Evolutionary conservation across 2,329 filamentous ascomycete genomes (phyloP), one percentile per base, ranked within the genome.

Genomic region (Aspergillus uvarum): DNA sequence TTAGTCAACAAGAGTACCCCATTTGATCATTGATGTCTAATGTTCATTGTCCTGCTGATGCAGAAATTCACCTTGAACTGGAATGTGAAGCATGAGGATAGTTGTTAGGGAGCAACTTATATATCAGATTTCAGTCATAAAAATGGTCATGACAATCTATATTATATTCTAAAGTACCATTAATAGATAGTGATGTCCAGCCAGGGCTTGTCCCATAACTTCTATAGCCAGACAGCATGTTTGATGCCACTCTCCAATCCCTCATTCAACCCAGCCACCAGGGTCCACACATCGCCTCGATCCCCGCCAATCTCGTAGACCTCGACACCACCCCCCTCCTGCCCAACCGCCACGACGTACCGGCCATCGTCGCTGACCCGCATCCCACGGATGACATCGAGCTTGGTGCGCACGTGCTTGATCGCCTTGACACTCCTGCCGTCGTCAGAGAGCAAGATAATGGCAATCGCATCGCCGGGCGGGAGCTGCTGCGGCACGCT

Each of bases 341-440:
- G 51, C 7, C 51, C 51, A 4, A 26, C 51, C 35, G 44, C 51
- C 12, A 54, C 51, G 4, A 47, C 35, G 16, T 54, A 54, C 21
- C 32, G 44, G 31, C 51, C 51, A n/a, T 54, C 51, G 19, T 54
- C 51, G n/a, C 29, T 54, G 51, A 54, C 19, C 29, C 51, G 51
- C 51, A 54, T 54, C 11, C 51, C 51, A 38, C 51, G 51, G 51
- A 54, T 54, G 32, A 54, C 51, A 44, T 54, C 51, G 12, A 54
- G n/a, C 11, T 35, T 35, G 2, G 51, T 54, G 10, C 51, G 51
- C 14, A 54, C 31, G 2, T 54, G 51, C 31, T 26, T 54, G 16
- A 47, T 44, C 5, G 19, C 16, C 8, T 21, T 24, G 22, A 47
- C 35, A 16, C 14, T 47, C 32, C 32, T 22, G n/a, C 51, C 51